These are phyloP conservation scores for Pluteus cervinus DNA, from an alignment of 768 basidiomycete genomes.

Conservation along the genomic window DNA sequence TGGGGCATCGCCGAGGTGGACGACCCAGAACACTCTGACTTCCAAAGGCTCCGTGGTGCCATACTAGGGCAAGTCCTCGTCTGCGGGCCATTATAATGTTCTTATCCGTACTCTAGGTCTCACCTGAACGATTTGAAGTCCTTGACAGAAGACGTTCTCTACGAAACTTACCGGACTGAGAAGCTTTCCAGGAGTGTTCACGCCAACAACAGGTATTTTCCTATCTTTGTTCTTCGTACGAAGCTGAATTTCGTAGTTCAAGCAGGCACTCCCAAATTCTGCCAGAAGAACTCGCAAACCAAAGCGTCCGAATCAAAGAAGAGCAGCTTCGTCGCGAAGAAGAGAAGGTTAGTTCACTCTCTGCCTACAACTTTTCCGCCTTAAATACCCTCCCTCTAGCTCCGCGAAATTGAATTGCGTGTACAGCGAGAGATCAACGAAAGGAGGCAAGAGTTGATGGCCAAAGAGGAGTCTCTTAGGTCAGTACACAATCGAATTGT, in stretches of 20 bases:
- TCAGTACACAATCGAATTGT: slow-evolving; percentile 18
- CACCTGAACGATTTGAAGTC: slow-evolving; percentile 83
- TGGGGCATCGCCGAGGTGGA: slow-evolving; percentile 93
- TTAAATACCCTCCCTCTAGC: slow-evolving; percentile 26
- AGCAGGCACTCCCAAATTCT: slow-evolving; percentile 62
- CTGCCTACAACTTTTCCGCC: background rate
- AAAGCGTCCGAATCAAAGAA: slow-evolving; percentile 84
- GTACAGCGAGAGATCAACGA: slow-evolving; percentile 86
- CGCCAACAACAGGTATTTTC: slow-evolving; percentile 46
- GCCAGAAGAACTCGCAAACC: slow-evolving; percentile 83
- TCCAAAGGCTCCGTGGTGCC: slow-evolving; percentile 71
- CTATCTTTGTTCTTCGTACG: background rate
- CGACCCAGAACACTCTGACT: slow-evolving; percentile 89
- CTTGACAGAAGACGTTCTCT: slow-evolving; percentile 77
- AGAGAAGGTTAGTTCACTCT: slow-evolving; percentile 51
- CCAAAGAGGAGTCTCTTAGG: slow-evolving; percentile 81
- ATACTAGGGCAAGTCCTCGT: slow-evolving; percentile 46
- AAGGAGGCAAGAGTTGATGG: slow-evolving; percentile 79
- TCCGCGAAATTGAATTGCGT: slow-evolving; percentile 82
- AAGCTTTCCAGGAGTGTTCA: slow-evolving; percentile 72
- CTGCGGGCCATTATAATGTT: slow-evolving; percentile 18
- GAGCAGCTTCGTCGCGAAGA: slow-evolving; percentile 85
- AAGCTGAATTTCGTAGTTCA: background rate
- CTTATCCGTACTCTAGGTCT: slow-evolving; percentile 36
- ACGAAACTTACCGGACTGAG: slow-evolving; percentile 87